Evolutionary conservation across 352 stramenopile species (phyloP).

Genomic region (Phytophthora pseudosyringae): DNA sequence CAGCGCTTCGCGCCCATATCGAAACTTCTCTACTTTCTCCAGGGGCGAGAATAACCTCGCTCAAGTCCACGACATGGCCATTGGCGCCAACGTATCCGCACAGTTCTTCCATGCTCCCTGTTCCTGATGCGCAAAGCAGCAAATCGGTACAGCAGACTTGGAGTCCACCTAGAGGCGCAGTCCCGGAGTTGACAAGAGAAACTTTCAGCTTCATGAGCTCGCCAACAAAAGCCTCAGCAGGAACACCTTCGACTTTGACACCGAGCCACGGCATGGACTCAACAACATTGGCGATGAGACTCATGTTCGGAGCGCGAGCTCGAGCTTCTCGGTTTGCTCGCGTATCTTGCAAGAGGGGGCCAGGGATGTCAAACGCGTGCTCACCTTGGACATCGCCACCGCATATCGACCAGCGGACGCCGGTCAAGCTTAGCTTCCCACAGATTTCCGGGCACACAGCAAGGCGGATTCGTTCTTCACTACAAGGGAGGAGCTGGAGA

Average conservation of each 20-base stretch:
- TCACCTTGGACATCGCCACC: constrained; percentile 82
- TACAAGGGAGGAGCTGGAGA: constrained; percentile 76
- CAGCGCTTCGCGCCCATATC: constrained; percentile 57
- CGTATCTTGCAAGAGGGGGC: constrained; percentile 82
- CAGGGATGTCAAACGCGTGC: constrained; percentile 83
- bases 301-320: constrained; percentile 78
- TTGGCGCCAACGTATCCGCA: constrained; percentile 66
- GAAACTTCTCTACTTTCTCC: constrained; percentile 57
- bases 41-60: constrained; percentile 50
- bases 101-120: constrained; percentile 29
- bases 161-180: constrained; percentile 51
- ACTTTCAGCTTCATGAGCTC: constrained; percentile 70
- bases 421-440: constrained; percentile 67
- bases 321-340: constrained; percentile 72
- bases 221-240: constrained; percentile 57
- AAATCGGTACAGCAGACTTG: constrained; percentile 76
- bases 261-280: constrained; percentile 84
- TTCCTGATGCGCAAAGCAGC: constrained; percentile 54
- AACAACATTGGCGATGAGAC: constrained; percentile 75
- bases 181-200: constrained; percentile 64
- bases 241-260: constrained; percentile 58
- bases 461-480: constrained; percentile 77
- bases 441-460: constrained; percentile 63
- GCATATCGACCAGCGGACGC: constrained; percentile 87
- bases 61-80: constrained; percentile 72